Base-by-base conservation (phyloP, 2,329 filamentous ascomycete genomes). In the Penicillium psychrosexuale region DNA sequence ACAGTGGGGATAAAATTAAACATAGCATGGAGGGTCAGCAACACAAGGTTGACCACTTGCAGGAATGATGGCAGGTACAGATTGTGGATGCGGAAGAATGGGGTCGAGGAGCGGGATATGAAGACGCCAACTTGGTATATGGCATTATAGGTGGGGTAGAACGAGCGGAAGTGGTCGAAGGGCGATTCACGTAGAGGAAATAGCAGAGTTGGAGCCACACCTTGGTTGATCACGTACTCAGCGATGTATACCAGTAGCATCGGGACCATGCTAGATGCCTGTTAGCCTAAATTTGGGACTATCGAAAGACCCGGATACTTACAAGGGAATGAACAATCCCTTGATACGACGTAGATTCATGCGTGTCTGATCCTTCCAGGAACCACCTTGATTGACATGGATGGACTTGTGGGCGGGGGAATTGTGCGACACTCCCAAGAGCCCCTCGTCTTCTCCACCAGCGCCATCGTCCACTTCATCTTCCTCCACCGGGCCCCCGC, bases 171-270 rank as follows among this genome's bases (percentile, higher is more conserved):
- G 62, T 90, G 84, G 31, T 78, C 75, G 70, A 97, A 97, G 0
- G 94, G 94, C 1, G 89, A 88, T 11, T 82, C 75, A 1, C 80
- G 69, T 0, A 97, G 79, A 0, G 92, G 91, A 69, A 96, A 99
- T 5, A 99, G 82, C 0, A 97, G 79, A 0, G 91, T 96, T 0
- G 94, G 93, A 0, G 91, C 81, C 0, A 97, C 91, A 34, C 92
- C 93, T 77, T 96, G 92, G 76, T 97, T 97, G 74, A 97, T 97
- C 52, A 90, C 95, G 72, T 99, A 99, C 77, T 99, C 94, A 53
- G 92, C 91, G 34, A 97, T 83, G 71, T 97, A 99, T 30, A 99
- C 94, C 15, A 97, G 77, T 33, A 97, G 80, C 13, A 99, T 81
- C 0, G 94, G 94, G 3, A 96, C 80, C 91, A 99, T 97, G 72